Conservation (phyloP, 495 filamentous ascomycete species). For the Cenococcum geophilum region DNA sequence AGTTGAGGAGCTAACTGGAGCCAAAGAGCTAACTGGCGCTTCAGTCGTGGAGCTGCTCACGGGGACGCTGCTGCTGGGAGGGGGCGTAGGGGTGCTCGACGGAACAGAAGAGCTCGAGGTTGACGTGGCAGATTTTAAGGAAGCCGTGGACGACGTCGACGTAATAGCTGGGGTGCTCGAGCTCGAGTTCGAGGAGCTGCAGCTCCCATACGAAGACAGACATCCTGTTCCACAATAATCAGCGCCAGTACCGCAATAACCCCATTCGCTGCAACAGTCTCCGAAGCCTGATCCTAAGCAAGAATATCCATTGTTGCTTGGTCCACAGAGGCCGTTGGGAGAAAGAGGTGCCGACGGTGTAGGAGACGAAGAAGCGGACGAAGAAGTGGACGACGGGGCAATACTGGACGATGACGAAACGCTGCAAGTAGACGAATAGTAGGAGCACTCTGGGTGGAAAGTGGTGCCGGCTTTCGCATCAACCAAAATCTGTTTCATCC, state of each 20-base stretch:
- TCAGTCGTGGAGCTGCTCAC: no score
- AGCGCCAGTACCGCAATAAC: conserved; percentile 12
- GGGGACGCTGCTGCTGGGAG: no score
- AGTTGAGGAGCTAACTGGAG: no score
- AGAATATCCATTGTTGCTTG: conserved; percentile 10
- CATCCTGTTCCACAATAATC: conserved; percentile 15
- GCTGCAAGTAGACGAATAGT: not conserved
- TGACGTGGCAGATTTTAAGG: no score
- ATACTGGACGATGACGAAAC: conserved; percentile 7
- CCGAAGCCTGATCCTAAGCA: conserved; percentile 14
- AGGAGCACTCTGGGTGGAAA: conserved; percentile 6
- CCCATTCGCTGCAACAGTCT: conserved; percentile 14
- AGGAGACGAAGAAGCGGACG: not conserved
- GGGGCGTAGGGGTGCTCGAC: no score
- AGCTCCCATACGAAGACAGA: conserved; percentile 12
- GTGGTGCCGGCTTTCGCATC: not conserved
- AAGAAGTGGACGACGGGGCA: conserved; percentile 2
- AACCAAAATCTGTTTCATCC: conserved; percentile 43
- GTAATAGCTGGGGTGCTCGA: not conserved
- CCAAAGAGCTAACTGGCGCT: no score
- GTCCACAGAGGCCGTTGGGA: conserved; percentile 10
- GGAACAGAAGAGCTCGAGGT: no score
- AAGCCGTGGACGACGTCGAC: not conserved
- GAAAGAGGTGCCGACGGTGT: not conserved
- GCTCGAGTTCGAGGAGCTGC: conserved; percentile 3